These are phyloP conservation scores for Chimonanthus salicifolius DNA, from an alignment of 164 flowering plant genomes.

Conservation along the genomic window DNA sequence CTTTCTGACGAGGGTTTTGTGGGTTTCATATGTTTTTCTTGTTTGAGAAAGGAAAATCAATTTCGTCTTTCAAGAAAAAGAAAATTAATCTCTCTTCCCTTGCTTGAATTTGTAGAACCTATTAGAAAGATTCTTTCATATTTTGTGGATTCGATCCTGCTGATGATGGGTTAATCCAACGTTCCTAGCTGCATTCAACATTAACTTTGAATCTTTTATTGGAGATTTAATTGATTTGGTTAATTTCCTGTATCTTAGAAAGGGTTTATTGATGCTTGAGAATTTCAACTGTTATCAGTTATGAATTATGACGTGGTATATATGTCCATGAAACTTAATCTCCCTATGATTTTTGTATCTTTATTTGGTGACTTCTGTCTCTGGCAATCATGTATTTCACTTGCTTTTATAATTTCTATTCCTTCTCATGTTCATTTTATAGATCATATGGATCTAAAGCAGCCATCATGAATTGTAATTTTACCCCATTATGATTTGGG, in stretches of 20 bases:
- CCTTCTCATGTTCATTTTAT: neutral
- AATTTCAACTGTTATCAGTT: neutral
- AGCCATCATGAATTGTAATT: neutral
- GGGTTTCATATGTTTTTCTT: neutral
- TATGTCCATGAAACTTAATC: neutral
- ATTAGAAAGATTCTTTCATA: neutral
- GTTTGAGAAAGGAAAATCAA: no score
- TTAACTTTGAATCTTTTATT: neutral
- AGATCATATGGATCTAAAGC: constrained; percentile 6
- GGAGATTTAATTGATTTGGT: neutral
- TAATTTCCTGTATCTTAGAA: neutral
- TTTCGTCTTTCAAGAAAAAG: neutral
- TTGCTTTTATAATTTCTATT: neutral
- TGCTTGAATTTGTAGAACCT: constrained; percentile 3
- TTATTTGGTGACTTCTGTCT: neutral
- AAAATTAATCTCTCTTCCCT: neutral
- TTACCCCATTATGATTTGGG: neutral
- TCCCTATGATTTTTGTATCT: neutral
- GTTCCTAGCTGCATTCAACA: neutral
- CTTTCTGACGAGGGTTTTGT: neutral
- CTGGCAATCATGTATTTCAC: neutral
- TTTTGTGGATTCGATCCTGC: neutral
- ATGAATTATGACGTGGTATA: neutral
- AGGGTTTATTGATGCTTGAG: constrained; percentile 4
- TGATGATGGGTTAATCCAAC: neutral